phyloP scores from a whole-genome alignment of 106 monocot genomes.

The Dioscorea dumetorum region DNA sequence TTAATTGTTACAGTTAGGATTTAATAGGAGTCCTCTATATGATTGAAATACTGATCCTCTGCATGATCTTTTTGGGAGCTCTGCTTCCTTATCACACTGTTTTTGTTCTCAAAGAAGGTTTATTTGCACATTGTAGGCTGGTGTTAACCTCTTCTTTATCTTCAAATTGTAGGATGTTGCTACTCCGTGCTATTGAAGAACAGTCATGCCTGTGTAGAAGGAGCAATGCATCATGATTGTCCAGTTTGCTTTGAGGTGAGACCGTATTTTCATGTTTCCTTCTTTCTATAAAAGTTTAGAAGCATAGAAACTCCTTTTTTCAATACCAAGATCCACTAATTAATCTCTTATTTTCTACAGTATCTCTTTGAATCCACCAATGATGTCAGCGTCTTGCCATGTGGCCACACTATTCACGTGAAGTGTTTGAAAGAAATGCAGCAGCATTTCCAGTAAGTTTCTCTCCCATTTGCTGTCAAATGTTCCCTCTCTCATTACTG shows the following conservation, averaged over 20 bases:
- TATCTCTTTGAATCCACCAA: constrained; percentile 66
- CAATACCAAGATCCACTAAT: too few species aligned
- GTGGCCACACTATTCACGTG: constrained; percentile 62
- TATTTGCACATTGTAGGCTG: too few species aligned
- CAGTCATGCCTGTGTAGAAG: constrained; percentile 59
- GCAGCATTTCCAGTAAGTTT: constrained; percentile 45
- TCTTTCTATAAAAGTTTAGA: background rate
- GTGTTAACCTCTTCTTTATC: background rate
- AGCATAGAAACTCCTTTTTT: too few species aligned
- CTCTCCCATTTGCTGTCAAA: background rate
- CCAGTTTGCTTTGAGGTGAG: constrained; percentile 71
- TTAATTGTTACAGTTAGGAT: too few species aligned
- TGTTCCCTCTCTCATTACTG: background rate
- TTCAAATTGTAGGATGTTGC: constrained; percentile 42
- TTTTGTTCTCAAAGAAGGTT: too few species aligned
- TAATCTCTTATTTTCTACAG: constrained; percentile 11
- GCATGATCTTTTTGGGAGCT: too few species aligned
- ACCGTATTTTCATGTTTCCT: background rate
- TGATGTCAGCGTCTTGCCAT: constrained; percentile 50
- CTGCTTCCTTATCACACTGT: too few species aligned
- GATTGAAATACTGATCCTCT: too few species aligned
- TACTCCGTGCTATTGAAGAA: constrained; percentile 52
- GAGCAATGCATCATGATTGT: constrained; percentile 72
- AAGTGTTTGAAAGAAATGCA: constrained; percentile 62
- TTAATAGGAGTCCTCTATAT: too few species aligned